These are phyloP conservation scores for Tolypocladium paradoxum DNA, from an alignment of 2,329 filamentous ascomycete genomes.

Conservation along the genomic window DNA sequence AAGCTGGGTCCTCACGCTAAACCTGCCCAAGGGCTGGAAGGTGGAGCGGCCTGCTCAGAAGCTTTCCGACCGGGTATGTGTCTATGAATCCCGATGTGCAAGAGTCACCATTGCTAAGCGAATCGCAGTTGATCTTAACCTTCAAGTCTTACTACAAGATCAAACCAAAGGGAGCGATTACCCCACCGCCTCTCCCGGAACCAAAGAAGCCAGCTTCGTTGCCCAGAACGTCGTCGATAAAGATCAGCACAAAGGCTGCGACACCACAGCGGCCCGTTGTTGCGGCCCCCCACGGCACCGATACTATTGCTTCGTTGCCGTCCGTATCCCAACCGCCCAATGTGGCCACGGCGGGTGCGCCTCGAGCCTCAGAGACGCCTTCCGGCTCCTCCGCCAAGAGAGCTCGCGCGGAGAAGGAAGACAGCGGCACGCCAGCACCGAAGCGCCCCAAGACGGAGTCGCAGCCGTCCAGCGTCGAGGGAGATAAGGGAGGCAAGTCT, in stretches of 20 bases:
- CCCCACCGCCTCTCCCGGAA: slow-evolving; percentile 12
- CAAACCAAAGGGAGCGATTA: slow-evolving; percentile 18
- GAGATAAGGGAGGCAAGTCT: slow-evolving; percentile 9
- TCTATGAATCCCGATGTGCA: neutral
- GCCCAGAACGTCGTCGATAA: slow-evolving; percentile 25
- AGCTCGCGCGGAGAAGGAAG: slow-evolving; percentile 25
- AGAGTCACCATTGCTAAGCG: slow-evolving; percentile 9
- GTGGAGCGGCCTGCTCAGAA: slow-evolving; percentile 23
- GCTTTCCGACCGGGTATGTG: slow-evolving; percentile 24
- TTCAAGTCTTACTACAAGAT: slow-evolving; percentile 29
- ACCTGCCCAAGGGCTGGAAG: slow-evolving; percentile 30
- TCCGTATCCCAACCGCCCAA: slow-evolving; percentile 2
- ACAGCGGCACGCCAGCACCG: slow-evolving; percentile 20
- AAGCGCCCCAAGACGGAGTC: slow-evolving; percentile 28
- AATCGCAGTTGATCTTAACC: slow-evolving; percentile 21
- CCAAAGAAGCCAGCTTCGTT: slow-evolving; percentile 16
- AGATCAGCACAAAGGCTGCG: slow-evolving; percentile 24
- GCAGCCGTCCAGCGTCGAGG: slow-evolving; percentile 9
- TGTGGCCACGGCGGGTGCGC: slow-evolving; percentile 9
- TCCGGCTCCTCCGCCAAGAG: slow-evolving; percentile 19
- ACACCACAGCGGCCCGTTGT: slow-evolving; percentile 9
- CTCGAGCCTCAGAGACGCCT: slow-evolving; percentile 9
- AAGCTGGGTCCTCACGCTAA: slow-evolving; percentile 29
- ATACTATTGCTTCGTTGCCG: slow-evolving; percentile 3
- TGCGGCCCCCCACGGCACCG: neutral